Percentiles rank a stretch among this genome's conserved stretches.
Evolutionary conservation across 106 monocot genomes (phyloP).

Genomic region (Apostasia ramifera): DNA sequence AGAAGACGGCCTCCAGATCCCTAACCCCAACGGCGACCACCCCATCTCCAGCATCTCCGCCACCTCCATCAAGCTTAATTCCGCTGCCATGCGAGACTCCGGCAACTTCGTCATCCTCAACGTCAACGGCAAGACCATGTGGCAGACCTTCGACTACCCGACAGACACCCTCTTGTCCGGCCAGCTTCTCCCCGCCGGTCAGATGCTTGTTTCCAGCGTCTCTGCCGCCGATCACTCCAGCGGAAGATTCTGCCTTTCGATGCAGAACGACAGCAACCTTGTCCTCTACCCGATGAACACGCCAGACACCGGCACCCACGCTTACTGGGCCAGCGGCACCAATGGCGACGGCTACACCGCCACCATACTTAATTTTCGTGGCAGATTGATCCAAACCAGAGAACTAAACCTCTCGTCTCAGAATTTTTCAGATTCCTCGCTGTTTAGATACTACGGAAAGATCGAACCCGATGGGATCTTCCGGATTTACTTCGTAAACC

Average conservation of each 20-base stretch:
- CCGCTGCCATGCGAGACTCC: constrained; percentile 11
- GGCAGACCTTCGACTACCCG: constrained; percentile 6
- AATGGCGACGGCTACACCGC: neutral
- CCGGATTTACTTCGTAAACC: neutral
- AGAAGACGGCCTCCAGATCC: neutral
- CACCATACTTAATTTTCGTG: too few relatives aligned
- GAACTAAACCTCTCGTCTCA: neutral
- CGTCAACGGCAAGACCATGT: neutral
- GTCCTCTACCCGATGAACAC: constrained; percentile 9
- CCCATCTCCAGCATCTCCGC: neutral
- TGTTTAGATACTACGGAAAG: neutral
- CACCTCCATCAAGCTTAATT: neutral
- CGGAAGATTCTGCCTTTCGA: constrained; percentile 11
- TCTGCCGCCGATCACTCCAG: neutral
- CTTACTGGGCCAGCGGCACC: constrained; percentile 10
- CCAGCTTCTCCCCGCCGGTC: neutral
- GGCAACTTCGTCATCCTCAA: constrained; percentile 24
- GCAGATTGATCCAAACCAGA: neutral
- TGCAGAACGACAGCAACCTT: constrained; percentile 5
- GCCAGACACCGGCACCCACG: neutral
- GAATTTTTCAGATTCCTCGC: neutral
- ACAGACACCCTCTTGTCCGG: constrained; percentile 17
- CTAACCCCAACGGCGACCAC: neutral
- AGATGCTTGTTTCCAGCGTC: constrained; percentile 9
- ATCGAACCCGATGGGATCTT: neutral